These are phyloP conservation scores for Escallonia rubra DNA, from an alignment of 129 eudicot genomes.

Conservation along the genomic window DNA sequence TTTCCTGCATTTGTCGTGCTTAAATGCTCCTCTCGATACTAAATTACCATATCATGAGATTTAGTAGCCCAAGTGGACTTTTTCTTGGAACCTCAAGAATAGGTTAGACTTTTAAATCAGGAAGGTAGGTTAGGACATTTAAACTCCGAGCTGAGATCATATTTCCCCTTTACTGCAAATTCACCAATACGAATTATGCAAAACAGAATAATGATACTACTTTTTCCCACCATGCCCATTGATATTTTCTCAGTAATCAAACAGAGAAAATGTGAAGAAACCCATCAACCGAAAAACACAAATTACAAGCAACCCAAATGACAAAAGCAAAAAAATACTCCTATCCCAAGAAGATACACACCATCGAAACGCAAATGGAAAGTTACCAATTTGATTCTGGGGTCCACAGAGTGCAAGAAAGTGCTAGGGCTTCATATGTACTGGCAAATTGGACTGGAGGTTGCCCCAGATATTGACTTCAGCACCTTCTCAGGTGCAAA, in stretches of 20 bases:
- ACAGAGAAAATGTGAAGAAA: background rate
- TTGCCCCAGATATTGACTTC: constrained; percentile 73
- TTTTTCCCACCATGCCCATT: background rate
- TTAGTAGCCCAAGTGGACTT: no score
- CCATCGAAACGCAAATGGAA: background rate
- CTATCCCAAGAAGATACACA: background rate
- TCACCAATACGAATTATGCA: no score
- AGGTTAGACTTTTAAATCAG: no score
- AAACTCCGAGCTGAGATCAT: no score
- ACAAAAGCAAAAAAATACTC: background rate
- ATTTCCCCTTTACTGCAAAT: no score
- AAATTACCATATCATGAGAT: no score
- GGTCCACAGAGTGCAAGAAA: constrained; percentile 89
- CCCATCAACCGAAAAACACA: background rate
- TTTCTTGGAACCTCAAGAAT: no score
- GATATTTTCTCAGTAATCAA: background rate
- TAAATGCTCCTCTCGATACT: no score
- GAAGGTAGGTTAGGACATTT: no score
- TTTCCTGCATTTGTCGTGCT: no score
- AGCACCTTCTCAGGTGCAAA: constrained; percentile 77
- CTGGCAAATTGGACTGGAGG: constrained; percentile 95
- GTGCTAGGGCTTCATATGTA: constrained; percentile 80
- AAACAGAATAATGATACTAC: no score
- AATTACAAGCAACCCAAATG: background rate
- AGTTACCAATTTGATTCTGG: constrained; percentile 82